Base-by-base conservation (phyloP, 164 flowering plant genomes). In the Taxillus chinensis region DNA sequence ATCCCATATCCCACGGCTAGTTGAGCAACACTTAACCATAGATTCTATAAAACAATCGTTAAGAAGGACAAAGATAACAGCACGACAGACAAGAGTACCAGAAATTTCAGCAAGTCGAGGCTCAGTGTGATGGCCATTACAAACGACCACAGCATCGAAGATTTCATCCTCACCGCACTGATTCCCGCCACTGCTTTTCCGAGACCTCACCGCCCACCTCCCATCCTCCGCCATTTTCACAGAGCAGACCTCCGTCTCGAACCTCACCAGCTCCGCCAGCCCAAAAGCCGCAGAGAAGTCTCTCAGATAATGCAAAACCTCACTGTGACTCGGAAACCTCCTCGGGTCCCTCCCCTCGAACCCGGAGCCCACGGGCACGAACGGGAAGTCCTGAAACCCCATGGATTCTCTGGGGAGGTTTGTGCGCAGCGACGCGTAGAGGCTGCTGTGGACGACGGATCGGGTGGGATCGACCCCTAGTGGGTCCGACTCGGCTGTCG, bases 401-500 rank as follows among this genome's bases (percentile, higher is more conserved):
- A 91, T 91, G 15, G 45, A 51, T 62, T 85, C 87, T 39, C 98
- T 66, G 8, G 98, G 96, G 42, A 91, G 81, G 66, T 91, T 91
- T 51, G 92, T 84, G 9, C 98, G 84, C 14, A 91, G 92, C 6
- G 96, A 91, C 1, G 73, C 67, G 78, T 86, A 90, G 56, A 92
- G 81, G 72, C 96, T 89, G 39, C 77, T 43, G 45, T 80, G 95
- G 60, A 88, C 80, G 11, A 76, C 48, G 13, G 52, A 59, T 8
- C 98, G 83, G 38, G 60, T 58, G 55, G 89, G 92, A 68, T 87
- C 81, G 39, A 72, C 60, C 0, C 98, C 83, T 0, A 89, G 37
- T 0, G 75, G 86, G 70, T 92, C 98, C 8, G 90, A 62, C n/a
- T 92, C 98, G 7, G 72, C 68, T 17, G 48, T 49, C 3, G 86